These are phyloP conservation scores for Cordyceps fumosorosea DNA, from an alignment of 2,329 filamentous ascomycete species.

Conservation along the genomic window DNA sequence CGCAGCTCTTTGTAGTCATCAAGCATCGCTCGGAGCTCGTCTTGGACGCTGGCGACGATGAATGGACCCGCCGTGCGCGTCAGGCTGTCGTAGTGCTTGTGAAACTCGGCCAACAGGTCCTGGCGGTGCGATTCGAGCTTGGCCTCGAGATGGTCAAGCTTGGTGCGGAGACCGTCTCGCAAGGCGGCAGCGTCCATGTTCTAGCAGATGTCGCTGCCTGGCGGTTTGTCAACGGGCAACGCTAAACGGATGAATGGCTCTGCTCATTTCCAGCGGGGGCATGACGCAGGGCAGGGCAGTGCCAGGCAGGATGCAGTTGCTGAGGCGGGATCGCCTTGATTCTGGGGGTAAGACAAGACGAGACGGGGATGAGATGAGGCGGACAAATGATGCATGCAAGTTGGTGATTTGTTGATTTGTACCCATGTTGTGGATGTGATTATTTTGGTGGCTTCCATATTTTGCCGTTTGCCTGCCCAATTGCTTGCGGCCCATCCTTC, in stretches of 20 bases:
- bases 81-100: slow-evolving; percentile 44
- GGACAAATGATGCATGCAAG: background rate
- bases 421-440: background rate
- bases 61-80: slow-evolving; percentile 41
- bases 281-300: slow-evolving; percentile 27
- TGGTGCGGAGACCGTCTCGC: slow-evolving; percentile 45
- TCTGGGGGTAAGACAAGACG: background rate
- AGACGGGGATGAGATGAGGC: background rate
- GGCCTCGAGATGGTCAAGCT: slow-evolving; percentile 50
- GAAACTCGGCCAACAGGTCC: slow-evolving; percentile 52
- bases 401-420: background rate
- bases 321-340: background rate
- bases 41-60: slow-evolving; percentile 39
- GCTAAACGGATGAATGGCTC: slow-evolving; percentile 7
- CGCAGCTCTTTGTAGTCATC: slow-evolving; percentile 35
- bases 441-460: slow-evolving; percentile 1
- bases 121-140: slow-evolving; percentile 51
- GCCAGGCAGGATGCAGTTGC: slow-evolving; percentile 6
- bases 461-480: slow-evolving; percentile 8
- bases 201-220: too few species aligned
- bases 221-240: slow-evolving; percentile 8
- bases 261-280: slow-evolving; percentile 25
- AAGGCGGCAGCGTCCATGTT: slow-evolving; percentile 35
- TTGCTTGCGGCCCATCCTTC: background rate
- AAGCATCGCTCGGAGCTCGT: slow-evolving; percentile 39